phyloP scores from a whole-genome alignment of 805 yeast species.

The Yamadazyma phyllophila region DNA sequence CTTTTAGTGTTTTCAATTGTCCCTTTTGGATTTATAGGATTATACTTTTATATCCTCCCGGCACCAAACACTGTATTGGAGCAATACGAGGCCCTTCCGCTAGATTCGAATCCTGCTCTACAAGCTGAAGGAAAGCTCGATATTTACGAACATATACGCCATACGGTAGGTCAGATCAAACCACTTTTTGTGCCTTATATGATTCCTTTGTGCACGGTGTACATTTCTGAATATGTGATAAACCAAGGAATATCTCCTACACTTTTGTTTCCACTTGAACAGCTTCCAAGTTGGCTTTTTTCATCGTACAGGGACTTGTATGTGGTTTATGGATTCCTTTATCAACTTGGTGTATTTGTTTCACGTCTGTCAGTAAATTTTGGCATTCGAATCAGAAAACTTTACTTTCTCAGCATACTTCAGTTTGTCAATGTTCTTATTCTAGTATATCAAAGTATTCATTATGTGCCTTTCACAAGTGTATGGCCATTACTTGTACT shows the following conservation, averaged over 20 bases:
- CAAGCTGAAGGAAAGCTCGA: not conserved
- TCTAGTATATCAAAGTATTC: slow-evolving; percentile 63
- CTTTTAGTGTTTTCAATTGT: slow-evolving; percentile 54
- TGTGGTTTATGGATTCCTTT: slow-evolving; percentile 85
- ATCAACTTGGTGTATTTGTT: slow-evolving; percentile 89
- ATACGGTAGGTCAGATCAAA: slow-evolving; percentile 28
- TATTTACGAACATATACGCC: slow-evolving; percentile 14
- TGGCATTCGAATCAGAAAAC: slow-evolving; percentile 51
- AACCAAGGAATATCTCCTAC: slow-evolving; percentile 94
- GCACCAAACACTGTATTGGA: slow-evolving; percentile 7
- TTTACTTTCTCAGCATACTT: slow-evolving; percentile 62
- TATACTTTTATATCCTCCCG: slow-evolving; percentile 27
- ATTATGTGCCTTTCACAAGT: slow-evolving; percentile 50
- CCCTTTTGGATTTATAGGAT: slow-evolving; percentile 51
- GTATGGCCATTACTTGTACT: slow-evolving; percentile 62
- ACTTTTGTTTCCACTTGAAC: slow-evolving; percentile 67
- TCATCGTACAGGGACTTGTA: slow-evolving; percentile 75
- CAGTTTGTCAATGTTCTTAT: slow-evolving; percentile 64
- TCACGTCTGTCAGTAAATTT: slow-evolving; percentile 80
- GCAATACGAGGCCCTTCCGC: slow-evolving; percentile 6
- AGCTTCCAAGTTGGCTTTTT: slow-evolving; percentile 60
- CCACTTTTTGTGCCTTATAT: slow-evolving; percentile 64
- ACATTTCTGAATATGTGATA: slow-evolving; percentile 80
- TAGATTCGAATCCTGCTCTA: not conserved
- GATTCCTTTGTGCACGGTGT: slow-evolving; percentile 82